Evolutionary conservation across 495 filamentous ascomycete genomes (phyloP), one percentile per base, ranked within the genome.

Genomic region (Parathielavia appendiculata): DNA sequence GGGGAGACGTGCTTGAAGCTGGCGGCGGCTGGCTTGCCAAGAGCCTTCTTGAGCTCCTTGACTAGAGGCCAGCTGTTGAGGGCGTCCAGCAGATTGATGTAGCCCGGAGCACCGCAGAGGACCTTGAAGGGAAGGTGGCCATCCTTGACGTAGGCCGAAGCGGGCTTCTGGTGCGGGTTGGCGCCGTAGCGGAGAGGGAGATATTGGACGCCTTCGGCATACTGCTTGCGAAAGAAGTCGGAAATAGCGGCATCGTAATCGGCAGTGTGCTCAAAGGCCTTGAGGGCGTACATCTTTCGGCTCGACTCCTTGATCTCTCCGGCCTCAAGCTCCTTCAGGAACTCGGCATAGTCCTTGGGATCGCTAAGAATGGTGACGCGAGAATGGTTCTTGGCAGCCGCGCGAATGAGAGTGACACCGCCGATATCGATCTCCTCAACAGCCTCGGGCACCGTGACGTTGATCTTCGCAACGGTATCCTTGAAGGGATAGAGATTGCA

Each of bases 1-100:
- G 93, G 93, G 5, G 95, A 97, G 40, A 97, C 93, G 70, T 97
- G 95, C 82, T 98, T 98, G 86, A 98, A 98, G 72, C 89, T 95
- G 50, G 93, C 92, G 19, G 93, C 95, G 26, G 93, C 93, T n/a
- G 95, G 89, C 68, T 85, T 83, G 62, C 86, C 82, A 4, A 96
- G 83, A 35, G 92, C 88, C 58, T 85, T 78, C 80, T 92, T 93
- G 60, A 98, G 80, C 78, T 98, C 93, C 81, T 95, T 97, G 54
- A 98, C 93, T 32, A 98, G 75, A 6, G 88, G 87, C 93, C 93
- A 98, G 56, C 91, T 87, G 76, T 98, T 98, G 65, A 98, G 83
- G 47, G 91, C 91, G 73, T 98, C 93, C 17, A 98, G 83, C 36
- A 98, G 81, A 76, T 98, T 97, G 75, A 97, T 91, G 73, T 97